Evolutionary conservation across 352 stramenopile genomes (phyloP).

Genomic region (Phytophthora meadii): DNA sequence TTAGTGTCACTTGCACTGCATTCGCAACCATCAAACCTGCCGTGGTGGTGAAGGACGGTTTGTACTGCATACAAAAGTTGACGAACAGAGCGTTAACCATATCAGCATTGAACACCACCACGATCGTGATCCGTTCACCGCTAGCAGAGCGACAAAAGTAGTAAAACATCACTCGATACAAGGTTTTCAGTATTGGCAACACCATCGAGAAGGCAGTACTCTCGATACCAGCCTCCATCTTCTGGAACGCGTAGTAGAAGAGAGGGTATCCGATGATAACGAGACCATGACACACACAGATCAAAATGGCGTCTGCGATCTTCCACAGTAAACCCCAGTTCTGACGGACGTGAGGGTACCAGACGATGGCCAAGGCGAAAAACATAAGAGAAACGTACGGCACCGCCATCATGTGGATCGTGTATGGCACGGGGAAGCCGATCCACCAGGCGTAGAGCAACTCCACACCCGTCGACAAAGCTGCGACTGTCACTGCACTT

Average conservation of each 20-base stretch:
- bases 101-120: slow-evolving; percentile 40
- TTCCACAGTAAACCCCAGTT: slow-evolving; percentile 4
- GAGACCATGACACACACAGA: slow-evolving; percentile 14
- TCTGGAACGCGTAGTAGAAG: slow-evolving; percentile 29
- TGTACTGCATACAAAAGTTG: too few species aligned
- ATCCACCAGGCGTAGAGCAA: slow-evolving; percentile 18
- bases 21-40: too few species aligned
- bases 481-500: slow-evolving; percentile 10
- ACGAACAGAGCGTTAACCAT: too few species aligned
- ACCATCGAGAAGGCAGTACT: slow-evolving; percentile 12
- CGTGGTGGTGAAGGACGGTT: too few species aligned
- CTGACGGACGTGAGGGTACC: slow-evolving; percentile 14
- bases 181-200: slow-evolving; percentile 2
- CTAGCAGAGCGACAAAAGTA: slow-evolving; percentile 28
- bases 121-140: slow-evolving; percentile 23
- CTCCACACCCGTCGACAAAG: slow-evolving; percentile 9
- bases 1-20: too few species aligned
- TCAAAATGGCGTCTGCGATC: slow-evolving; percentile 18
- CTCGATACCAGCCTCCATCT: slow-evolving; percentile 2
- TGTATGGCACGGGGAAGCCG: slow-evolving; percentile 22
- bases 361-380: slow-evolving; percentile 14
- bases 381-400: slow-evolving; percentile 30
- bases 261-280: slow-evolving; percentile 29
- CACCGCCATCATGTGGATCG: slow-evolving; percentile 26
- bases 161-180: slow-evolving; percentile 18